These are phyloP conservation scores for Aquilaria sinensis DNA, from an alignment of 345 rosid genomes.

Conservation along the genomic window DNA sequence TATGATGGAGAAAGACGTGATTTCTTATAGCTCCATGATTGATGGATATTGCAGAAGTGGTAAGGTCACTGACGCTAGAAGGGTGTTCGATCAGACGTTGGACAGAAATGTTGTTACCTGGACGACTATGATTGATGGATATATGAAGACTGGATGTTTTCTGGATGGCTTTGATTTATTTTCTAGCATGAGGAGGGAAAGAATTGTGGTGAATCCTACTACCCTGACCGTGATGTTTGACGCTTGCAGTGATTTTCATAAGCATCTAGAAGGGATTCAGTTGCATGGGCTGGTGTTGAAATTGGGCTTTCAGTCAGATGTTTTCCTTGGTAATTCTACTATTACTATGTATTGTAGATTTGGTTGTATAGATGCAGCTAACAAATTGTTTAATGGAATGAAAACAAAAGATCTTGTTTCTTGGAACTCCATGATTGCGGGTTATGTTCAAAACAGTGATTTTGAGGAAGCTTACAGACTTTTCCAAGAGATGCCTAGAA, in stretches of 20 bases:
- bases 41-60: slow-evolving; percentile 75
- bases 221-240: slow-evolving; percentile 58
- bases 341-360: slow-evolving; percentile 65
- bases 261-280: slow-evolving; percentile 47
- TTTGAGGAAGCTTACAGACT: slow-evolving; percentile 51
- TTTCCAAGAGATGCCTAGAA: slow-evolving; percentile 53
- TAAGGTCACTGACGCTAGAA: slow-evolving; percentile 42
- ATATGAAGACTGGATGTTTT: slow-evolving; percentile 50
- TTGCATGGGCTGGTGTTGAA: slow-evolving; percentile 47
- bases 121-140: slow-evolving; percentile 78
- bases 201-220: slow-evolving; percentile 42
- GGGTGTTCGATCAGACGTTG: slow-evolving; percentile 42
- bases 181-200: slow-evolving; percentile 51
- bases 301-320: slow-evolving; percentile 46
- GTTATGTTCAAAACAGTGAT: slow-evolving; percentile 35
- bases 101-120: slow-evolving; percentile 74
- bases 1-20: slow-evolving; percentile 55
- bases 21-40: slow-evolving; percentile 67
- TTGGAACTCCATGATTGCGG: slow-evolving; percentile 72
- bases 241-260: slow-evolving; percentile 44
- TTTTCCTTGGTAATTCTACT: slow-evolving; percentile 54
- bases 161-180: slow-evolving; percentile 58
- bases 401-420: slow-evolving; percentile 45
- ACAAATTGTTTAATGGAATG: slow-evolving; percentile 36
- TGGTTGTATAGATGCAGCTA: slow-evolving; percentile 38